Percentiles rank a stretch among this genome's conserved stretches.
phyloP scores from a whole-genome alignment of 179 eudicot species.

The Spergularia azorica region DNA sequence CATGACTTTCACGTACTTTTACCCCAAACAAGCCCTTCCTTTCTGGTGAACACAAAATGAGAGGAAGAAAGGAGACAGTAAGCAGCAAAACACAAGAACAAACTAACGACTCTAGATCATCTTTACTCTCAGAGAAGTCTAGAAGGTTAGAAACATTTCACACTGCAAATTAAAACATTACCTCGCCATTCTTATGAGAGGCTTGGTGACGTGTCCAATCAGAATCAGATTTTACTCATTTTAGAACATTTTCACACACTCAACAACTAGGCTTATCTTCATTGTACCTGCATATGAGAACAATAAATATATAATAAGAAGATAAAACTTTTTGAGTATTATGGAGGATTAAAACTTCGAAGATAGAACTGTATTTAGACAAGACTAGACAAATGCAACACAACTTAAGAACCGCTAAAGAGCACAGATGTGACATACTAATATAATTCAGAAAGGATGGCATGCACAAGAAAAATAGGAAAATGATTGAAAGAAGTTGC shows the following conservation, averaged over 20 bases:
- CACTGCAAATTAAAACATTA: conserved; percentile 24
- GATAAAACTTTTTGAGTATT: too few species aligned
- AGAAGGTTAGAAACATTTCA: not conserved
- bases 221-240: conserved; percentile 64
- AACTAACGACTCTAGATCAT: too few species aligned
- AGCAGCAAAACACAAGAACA: not conserved
- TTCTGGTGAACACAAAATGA: not conserved
- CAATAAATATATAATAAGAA: not conserved
- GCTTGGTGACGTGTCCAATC: conserved; percentile 83
- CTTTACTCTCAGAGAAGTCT: not conserved
- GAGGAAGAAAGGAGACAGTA: not conserved
- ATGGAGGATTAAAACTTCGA: not conserved
- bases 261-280: conserved; percentile 86
- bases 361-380: not conserved
- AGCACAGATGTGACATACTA: too few species aligned
- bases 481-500: not conserved
- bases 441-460: not conserved
- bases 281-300: conserved; percentile 62
- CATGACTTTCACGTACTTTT: too few species aligned
- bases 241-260: conserved; percentile 59
- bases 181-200: conserved; percentile 93
- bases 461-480: not conserved
- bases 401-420: not conserved
- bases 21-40: too few species aligned
- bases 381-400: not conserved